Percentiles rank a stretch among this genome's conserved stretches.
phyloP scores from a whole-genome alignment of 1,139 yeast species.

The Scheffersomyces illinoinensis region DNA sequence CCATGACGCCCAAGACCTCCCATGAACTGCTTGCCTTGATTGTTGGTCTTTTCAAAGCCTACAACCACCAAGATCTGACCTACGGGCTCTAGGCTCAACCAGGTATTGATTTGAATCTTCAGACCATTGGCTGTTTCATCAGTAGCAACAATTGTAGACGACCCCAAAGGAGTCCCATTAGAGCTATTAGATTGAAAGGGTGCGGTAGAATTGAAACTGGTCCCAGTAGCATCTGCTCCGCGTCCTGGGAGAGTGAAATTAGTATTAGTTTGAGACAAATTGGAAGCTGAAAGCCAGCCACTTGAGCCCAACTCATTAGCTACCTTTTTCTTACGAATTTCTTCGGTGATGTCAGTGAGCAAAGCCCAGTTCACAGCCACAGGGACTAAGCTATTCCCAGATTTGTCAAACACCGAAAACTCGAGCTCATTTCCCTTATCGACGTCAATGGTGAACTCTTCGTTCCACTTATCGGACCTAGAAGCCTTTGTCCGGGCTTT shows the following conservation, averaged over 20 bases:
- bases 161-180: background rate
- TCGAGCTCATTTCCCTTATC: conserved; percentile 93
- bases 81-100: conserved; percentile 92
- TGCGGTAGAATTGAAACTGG: background rate
- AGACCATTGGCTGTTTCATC: conserved; percentile 18
- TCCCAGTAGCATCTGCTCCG: conserved; percentile 3
- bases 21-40: conserved; percentile 53
- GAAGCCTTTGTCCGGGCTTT: conserved; percentile 75
- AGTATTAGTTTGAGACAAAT: conserved; percentile 28
- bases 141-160: background rate
- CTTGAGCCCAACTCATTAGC: conserved; percentile 69
- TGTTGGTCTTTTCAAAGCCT: conserved; percentile 72
- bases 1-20: conserved; percentile 96
- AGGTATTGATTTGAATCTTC: conserved; percentile 57
- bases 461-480: conserved; percentile 82
- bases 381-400: conserved; percentile 67
- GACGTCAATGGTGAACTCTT: conserved; percentile 74
- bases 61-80: conserved; percentile 82
- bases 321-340: conserved; percentile 85
- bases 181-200: conserved; percentile 5
- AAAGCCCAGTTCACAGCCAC: conserved; percentile 95
- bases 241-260: conserved; percentile 12
- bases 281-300: conserved; percentile 89
- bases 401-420: conserved; percentile 79
- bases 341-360: conserved; percentile 89